Percentiles rank a stretch among this genome's conserved stretches.
Conservation (phyloP, 495 filamentous ascomycete genomes). For the Aspergillus ostianus region DNA sequence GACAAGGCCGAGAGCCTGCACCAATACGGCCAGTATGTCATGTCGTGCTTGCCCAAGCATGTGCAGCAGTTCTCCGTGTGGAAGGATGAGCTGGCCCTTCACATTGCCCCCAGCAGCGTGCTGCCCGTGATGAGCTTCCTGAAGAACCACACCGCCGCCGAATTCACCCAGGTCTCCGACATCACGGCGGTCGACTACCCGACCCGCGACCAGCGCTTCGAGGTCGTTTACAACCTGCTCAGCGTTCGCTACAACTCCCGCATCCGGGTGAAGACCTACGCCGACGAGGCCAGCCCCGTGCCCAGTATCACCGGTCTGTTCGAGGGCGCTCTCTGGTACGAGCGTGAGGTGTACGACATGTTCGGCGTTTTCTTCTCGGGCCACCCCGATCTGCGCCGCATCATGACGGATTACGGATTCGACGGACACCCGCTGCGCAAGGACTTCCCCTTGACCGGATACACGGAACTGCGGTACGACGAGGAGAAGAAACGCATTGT, state of each 20-base stretch:
- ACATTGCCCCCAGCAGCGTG: constrained; percentile 82
- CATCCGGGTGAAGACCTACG: constrained; percentile 98
- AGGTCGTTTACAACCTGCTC: constrained; percentile 97
- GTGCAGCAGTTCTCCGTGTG: constrained; percentile 98
- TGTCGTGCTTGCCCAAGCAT: constrained; percentile 95
- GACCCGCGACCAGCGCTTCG: constrained; percentile 89
- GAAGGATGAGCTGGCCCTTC: constrained; percentile 98
- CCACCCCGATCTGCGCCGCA: constrained; percentile 93
- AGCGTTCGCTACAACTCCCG: constrained; percentile 94
- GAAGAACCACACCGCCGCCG: constrained; percentile 95
- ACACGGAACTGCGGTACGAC: constrained; percentile 96
- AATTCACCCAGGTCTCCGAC: constrained; percentile 89
- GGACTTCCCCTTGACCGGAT: constrained; percentile 97
- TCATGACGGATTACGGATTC: constrained; percentile 99
- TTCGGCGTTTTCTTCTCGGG: constrained; percentile 96
- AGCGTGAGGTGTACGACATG: constrained; percentile 95
- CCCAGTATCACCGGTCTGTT: constrained; percentile 82
- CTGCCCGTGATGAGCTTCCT: constrained; percentile 92
- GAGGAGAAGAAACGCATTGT: constrained; percentile 99
- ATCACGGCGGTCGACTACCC: constrained; percentile 96
- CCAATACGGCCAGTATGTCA: constrained; percentile 92
- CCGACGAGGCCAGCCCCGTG: constrained; percentile 92
- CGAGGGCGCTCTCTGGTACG: constrained; percentile 98
- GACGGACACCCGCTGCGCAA: constrained; percentile 97
- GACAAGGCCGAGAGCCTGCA: constrained; percentile 81